A percentile compares a stretch with the other conserved stretches of the same genome.
phyloP scores from a whole-genome alignment of 441 rosid genomes.

The Adansonia madagascariensis region DNA sequence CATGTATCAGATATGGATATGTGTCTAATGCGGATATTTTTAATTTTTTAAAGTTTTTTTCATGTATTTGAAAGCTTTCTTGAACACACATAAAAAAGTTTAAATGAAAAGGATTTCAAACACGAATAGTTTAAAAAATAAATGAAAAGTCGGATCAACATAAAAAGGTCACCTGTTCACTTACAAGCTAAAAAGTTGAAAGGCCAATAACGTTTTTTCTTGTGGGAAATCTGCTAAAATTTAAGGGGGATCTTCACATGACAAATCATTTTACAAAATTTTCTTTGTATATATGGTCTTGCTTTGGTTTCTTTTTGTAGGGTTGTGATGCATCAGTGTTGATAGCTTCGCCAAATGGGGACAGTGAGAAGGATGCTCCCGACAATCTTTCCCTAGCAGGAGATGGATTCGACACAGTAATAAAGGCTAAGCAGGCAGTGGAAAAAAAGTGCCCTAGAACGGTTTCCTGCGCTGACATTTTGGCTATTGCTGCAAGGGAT shows the following conservation, averaged over 20 bases:
- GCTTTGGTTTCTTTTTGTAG: constrained; percentile 32
- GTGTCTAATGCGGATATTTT: too few species aligned
- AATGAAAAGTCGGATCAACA: too few species aligned
- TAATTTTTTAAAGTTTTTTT: too few species aligned
- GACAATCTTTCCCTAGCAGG: constrained; percentile 46
- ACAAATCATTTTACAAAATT: neutral
- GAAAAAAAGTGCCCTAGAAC: constrained; percentile 43
- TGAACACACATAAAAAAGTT: too few species aligned
- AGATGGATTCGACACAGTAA: constrained; percentile 56
- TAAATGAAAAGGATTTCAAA: too few species aligned
- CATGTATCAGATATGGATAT: too few species aligned
- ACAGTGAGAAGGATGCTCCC: constrained; percentile 45
- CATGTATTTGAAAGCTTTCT: too few species aligned
- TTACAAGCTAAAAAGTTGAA: neutral
- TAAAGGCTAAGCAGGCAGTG: constrained; percentile 48
- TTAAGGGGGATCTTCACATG: neutral
- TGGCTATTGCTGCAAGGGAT: constrained; percentile 54
- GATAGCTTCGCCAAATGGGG: constrained; percentile 48
- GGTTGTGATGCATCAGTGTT: constrained; percentile 57
- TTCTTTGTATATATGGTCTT: neutral
- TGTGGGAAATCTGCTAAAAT: neutral
- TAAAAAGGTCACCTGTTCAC: too few species aligned
- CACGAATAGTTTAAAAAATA: too few species aligned
- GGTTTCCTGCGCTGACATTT: constrained; percentile 59
- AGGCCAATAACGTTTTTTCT: neutral